These are phyloP conservation scores for Lentinula novae-zelandiae DNA, from an alignment of 1,284 basidiomycete genomes.

Conservation along the genomic window DNA sequence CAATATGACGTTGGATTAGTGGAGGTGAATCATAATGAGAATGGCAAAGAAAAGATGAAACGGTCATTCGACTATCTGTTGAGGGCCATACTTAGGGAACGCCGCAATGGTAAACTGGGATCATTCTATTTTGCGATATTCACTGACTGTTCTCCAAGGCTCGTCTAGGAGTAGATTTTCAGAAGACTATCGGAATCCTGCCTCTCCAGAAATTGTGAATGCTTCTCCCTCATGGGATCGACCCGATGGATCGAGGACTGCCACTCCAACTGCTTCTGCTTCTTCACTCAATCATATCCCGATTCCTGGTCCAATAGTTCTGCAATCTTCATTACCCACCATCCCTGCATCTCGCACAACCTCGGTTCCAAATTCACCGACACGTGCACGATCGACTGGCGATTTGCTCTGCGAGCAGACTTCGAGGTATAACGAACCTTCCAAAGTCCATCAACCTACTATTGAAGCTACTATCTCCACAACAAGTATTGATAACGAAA, in stretches of 20 bases:
- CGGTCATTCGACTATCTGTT: conserved; percentile 65
- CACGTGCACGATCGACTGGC: conserved; percentile 51
- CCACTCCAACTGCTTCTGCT: conserved; percentile 48
- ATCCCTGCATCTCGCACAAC: conserved; percentile 30
- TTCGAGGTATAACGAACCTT: neutral
- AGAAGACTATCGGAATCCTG: conserved; percentile 60
- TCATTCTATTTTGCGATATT: conserved; percentile 3
- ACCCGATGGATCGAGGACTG: conserved; percentile 41
- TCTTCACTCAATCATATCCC: conserved; percentile 29
- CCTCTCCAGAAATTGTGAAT: conserved; percentile 58
- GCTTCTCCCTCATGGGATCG: conserved; percentile 43
- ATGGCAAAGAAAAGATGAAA: conserved; percentile 59
- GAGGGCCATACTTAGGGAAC: conserved; percentile 51
- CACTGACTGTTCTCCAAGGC: conserved; percentile 22
- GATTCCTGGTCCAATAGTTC: conserved; percentile 25
- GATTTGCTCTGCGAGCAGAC: conserved; percentile 41
- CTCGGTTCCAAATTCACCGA: conserved; percentile 35
- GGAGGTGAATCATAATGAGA: conserved; percentile 49
- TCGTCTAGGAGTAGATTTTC: conserved; percentile 25
- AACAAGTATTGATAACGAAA: neutral
- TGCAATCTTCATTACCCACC: conserved; percentile 27
- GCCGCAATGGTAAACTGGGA: conserved; percentile 35
- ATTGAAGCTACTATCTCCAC: neutral
- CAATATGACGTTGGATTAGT: conserved; percentile 67
- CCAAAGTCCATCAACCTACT: neutral